Base-by-base conservation (phyloP, 2,329 filamentous ascomycete genomes). In the Colletotrichum siamense region DNA sequence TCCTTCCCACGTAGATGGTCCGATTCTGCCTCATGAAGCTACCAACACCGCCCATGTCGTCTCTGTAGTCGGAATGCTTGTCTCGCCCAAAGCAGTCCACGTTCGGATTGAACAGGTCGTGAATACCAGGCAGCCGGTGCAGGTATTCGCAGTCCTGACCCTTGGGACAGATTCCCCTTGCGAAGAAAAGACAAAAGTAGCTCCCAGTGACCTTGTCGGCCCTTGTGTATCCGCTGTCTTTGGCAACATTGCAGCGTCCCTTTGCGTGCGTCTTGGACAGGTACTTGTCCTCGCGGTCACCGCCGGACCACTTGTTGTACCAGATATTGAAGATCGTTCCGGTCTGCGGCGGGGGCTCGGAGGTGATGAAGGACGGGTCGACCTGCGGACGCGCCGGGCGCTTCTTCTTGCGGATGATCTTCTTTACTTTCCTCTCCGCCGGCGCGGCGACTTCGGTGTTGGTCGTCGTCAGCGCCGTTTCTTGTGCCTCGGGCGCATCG, bases 231-330 rank as follows among this genome's bases (percentile, higher is more conserved):
- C 95, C 95, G 72, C 90, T 92, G 82, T 97, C 97, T 77, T 90
- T 92, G 2, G 93, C 93, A 77, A 99, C 52, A 82, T 96, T 97
- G 89, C 97, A 99, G 71, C 98, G 94, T 4, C 94, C 94, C 79
- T 94, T 93, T 5, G 97, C 96, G 16, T 93, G 91, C 26, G 93
- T 94, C 82, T 98, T 94, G 44, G 94, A 95, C 6, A 96, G 91
- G 82, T 96, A 96, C 80, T 96, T 95, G 87, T 98, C 96, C 83
- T 99, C 96, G 77, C 96, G 92, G 85, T 99, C 97, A 82, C 97
- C 97, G 79, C 97, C 97, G 1, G 94, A 94, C 96, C 96, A 99
- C 86, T 98, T 99, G 88, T 98, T 98, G 87, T 98, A 98, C 96
- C 96, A 98, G 82, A 98, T 98, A 86, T 99, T 99, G 90, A 97